Evolutionary conservation across 2,329 filamentous ascomycete species (phyloP), one percentile per base, ranked within the genome.

Genomic region (Cladosporium colombiae): DNA sequence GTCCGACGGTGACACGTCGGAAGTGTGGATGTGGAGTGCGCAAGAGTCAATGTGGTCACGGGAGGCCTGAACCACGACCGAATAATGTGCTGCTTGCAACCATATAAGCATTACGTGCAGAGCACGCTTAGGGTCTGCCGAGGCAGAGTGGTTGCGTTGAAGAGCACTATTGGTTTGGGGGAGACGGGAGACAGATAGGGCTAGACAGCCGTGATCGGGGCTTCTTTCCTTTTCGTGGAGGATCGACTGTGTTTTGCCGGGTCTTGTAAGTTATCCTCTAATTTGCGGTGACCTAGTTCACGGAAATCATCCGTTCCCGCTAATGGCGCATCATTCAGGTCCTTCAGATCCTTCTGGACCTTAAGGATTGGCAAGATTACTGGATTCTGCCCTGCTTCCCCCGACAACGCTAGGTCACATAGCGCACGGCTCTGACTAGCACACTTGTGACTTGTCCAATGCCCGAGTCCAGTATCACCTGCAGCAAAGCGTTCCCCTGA

Each of bases 261-360:
- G 37, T 44, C 35, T 11, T n/a, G 16, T n/a, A n/a, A 18, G 18
- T 18, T 44, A n/a, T 10, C 10, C 7, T n/a, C 6, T 18, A 53
- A 14, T 52, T 23, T 16, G 49, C 18, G 8, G 3, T 40, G 16
- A 10, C 18, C 37, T 40, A 53, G 25, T 27, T 31, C 25, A 29
- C 23, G 13, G 6, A 27, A 53, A 29, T 18, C 25, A 10, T 10
- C 25, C 16, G 18, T 13, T 29, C 25, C 50, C 27, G 25, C 25
- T 44, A n/a, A n/a, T 44, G 37, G 37, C 37, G 37, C 37, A 44
- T 44, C 21, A n/a, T 18, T 44, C 37, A 18, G 37, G 37, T 14
- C 25, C 25, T 27, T 53, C 50, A 29, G 50, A 55, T 55, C 27
- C 52, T 33, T 55, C 52, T 55, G 52, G 52, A 31, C 52, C 29